These are phyloP conservation scores for Chernovozyma sophiae-reginae DNA, from an alignment of 1,139 yeast genomes.

Conservation along the genomic window DNA sequence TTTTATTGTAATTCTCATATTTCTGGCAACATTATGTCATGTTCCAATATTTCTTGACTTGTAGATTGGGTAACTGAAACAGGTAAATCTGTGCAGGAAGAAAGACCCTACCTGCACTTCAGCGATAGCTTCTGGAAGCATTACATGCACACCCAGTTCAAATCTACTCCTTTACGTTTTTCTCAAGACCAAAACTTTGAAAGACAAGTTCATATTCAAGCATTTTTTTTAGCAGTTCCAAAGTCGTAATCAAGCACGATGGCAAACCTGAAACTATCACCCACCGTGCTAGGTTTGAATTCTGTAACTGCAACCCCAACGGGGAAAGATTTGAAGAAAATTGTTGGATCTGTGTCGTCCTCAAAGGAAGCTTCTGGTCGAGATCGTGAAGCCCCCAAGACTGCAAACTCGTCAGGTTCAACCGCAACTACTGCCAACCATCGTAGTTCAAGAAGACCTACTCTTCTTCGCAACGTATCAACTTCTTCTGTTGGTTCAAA, in stretches of 20 bases:
- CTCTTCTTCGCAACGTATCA: constrained; percentile 19
- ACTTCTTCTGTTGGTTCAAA: constrained; percentile 8
- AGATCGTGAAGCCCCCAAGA: not conserved
- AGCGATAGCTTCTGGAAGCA: no score
- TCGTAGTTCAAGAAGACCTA: constrained; percentile 14
- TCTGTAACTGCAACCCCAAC: constrained; percentile 9
- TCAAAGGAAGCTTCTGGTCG: not conserved
- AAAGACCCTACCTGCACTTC: no score
- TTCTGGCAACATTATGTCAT: no score
- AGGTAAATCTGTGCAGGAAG: no score
- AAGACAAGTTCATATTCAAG: no score
- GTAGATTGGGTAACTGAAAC: no score
- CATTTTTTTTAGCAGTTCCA: no score
- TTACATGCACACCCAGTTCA: no score
- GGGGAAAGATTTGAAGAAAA: not conserved
- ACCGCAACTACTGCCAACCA: not conserved
- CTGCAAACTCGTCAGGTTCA: not conserved
- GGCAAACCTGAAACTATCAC: not conserved
- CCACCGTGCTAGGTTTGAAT: constrained; percentile 8
- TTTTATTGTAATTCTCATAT: no score
- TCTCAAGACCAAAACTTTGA: no score
- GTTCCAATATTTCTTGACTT: no score
- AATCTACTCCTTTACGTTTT: no score
- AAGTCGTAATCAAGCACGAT: not conserved
- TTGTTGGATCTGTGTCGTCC: not conserved